Percentiles rank a stretch among this genome's conserved stretches.
These are phyloP conservation scores for Ceratopteris richardii DNA, from an alignment of 75 land plant species.

Conservation along the genomic window DNA sequence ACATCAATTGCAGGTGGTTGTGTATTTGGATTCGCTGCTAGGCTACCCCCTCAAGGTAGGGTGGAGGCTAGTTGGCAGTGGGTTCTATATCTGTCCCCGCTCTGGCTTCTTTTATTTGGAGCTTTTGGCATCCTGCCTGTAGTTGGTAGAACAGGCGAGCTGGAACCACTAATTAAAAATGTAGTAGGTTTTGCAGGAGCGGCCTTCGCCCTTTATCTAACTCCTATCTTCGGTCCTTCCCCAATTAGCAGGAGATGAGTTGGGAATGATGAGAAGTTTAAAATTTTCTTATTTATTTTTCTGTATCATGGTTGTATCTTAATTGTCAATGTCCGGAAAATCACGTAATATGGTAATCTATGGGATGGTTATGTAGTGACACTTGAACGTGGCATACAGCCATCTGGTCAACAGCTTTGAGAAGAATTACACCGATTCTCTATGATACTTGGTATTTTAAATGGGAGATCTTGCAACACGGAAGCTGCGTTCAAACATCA, in stretches of 20 bases:
- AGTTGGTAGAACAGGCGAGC: conserved; percentile 17
- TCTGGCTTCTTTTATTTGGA: conserved; percentile 19
- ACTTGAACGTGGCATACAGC: no score
- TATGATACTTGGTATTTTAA: no score
- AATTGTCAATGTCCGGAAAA: no score
- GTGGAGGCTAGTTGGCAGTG: conserved; percentile 20
- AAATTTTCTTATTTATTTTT: neutral
- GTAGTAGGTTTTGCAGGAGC: conserved; percentile 9
- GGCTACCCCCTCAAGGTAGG: conserved; percentile 14
- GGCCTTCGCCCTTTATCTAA: conserved; percentile 17
- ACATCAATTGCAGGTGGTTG: conserved; percentile 20
- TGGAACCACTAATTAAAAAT: conserved; percentile 16
- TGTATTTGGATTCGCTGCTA: conserved; percentile 21
- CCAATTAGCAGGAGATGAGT: conserved; percentile 3
- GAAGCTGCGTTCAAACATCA: no score
- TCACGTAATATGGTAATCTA: no score
- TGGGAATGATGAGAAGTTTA: neutral
- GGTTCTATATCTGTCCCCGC: conserved; percentile 15
- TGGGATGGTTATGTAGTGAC: no score
- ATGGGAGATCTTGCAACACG: no score
- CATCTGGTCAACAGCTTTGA: no score
- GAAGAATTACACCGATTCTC: no score
- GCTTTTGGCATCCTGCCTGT: conserved; percentile 19
- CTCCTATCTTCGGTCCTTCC: conserved; percentile 17
- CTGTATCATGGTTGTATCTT: no score